Base-by-base conservation (phyloP, 225 moss, liverwort and hornwort genomes). In the Marchantia polymorpha region DNA sequence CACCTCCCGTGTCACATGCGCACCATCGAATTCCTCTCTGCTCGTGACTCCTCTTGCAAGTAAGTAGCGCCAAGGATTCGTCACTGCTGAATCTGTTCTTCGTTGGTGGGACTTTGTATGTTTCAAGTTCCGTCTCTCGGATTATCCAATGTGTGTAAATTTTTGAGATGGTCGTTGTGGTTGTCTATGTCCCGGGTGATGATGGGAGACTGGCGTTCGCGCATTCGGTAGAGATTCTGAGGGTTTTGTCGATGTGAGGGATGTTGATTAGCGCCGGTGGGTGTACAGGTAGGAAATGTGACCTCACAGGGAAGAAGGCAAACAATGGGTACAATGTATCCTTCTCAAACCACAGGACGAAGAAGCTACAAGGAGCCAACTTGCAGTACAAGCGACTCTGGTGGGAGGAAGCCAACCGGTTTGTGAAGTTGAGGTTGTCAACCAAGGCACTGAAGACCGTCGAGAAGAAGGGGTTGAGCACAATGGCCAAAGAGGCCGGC, bases 361-460 rank as follows among this genome's bases (percentile, higher is more conserved):
- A 88, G 80, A 83, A 88, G 74, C 72, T 88, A 19, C 88, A 88
- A 68, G 79, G 80, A 9, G 88, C 20, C 3, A 88, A 88, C 69
- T 78, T 88, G 70, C 88, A 88, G 64, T 82, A 83, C 82, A 88
- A 88, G 84, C 85, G 88, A 31, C 67, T 88, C 49, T 88, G 88
- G 88, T 88, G 88, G 88, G 88, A 86, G 64, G 88, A 88, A 76
- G 86, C 70, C 7, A 88, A 88, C 73, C 82, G 82, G 50, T 88
- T 85, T 68, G 88, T 88, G 77, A 85, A 77, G 84, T 7, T 88
- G 30, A 79, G 82, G 74, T 50, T 88, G 65, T 88, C 88, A 23
- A 86, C 88, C 0, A 86, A 86, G 69, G 88, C 88, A 10, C 46
- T 88, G 55, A 88, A 88, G 81, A 88, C 88, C 13, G 58, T 88